Evolutionary conservation across 129 eudicot species (phyloP), one percentile per base, ranked within the genome.

Genomic region (Artemisia tridentata): DNA sequence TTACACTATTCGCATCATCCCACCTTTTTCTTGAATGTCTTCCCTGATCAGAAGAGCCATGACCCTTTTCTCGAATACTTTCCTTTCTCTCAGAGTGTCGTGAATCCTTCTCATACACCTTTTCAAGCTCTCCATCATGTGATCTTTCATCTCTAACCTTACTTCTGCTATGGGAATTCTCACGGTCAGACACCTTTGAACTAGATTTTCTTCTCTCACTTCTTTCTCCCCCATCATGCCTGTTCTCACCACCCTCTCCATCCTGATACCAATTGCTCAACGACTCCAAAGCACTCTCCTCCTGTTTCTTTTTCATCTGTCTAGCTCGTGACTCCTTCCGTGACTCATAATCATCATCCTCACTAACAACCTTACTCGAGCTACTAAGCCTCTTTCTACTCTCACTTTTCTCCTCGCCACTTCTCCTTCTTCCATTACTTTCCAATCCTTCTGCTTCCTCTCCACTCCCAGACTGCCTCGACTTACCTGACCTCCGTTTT

Each of bases 211-310:
- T 83, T 79, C 81, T 86, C 63, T 86, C 95, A 11, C 76, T 81
- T 78, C 79, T 84, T 60, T 85, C 88, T 51, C 84, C 86, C 60
- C 80, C 81, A 14, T 86, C 96, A 70, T 77, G 84, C 70, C 78
- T 83, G 59, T 71, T 81, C 34, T 89, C 92, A 52, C 72, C 92
- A 52, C 72, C 84, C 17, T 90, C 99, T 65, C 92, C 92, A 72
- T 93, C 99, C 50, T 82, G 83, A 81, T 93, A 93, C 95, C 92
- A 90, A 74, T 69, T 85, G 65, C 96, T 93, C 80, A 93, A 83
- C 11, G 80, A 73, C 60, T 93, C 97, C 45, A 93, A 70, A 21
- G 97, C 81, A 68, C 84, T 93, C 80, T 80, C 95, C 75, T 86
- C 97, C 73, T 79, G 81, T 75, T 82, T 87, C 82, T 80, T 90